Evolutionary conservation across 208 protist genomes (phyloP), one percentile per base, ranked within the genome.

Genomic region (Leishmania tarentolae): DNA sequence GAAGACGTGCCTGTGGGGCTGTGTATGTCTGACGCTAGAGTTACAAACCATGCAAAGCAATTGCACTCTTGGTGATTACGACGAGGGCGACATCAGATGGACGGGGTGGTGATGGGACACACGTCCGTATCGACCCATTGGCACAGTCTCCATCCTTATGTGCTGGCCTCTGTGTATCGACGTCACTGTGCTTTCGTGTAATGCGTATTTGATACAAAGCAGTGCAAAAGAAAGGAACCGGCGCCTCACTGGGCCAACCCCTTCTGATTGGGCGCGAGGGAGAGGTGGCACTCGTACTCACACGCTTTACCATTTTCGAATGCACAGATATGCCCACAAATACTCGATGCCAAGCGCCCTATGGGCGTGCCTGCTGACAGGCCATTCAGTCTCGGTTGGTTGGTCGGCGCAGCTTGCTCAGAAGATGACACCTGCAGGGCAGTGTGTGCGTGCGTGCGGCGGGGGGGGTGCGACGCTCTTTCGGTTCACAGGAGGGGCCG

Each of bases 171-270:
- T 78, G 61, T 28, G 11, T 68, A 19, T 63, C 37, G 53, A 15
- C 47, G 53, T 78, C 42, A 57, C 8, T 81, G 42, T 57, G 35
- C 61, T 68, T 17, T 68, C 9, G 11, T 68, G 61, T 68, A 68
- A 68, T 40, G 28, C 61, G 31, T 19, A 40, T 40, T 31, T 68
- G 31, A 68, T 53, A 68, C n/a, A 5, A 68, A 2, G 31, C 3
- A 19, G 35, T 31, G 40, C 13, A 72, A 47, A 35, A 40, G 50
- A 72, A 40, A 40, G 13, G 15, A 42, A 3, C 13, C 40, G 0
- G 13, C 7, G 31, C 7, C 50, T 40, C 31, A 21, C 61, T 40
- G 2, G 31, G 31, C 61, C 31, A 31, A 68, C 37, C 40, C 31
- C 4, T 21, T 68, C 61, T 40, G 13, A 11, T 21, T 68, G 5